Percentiles rank a stretch among this genome's conserved stretches.
Conservation (phyloP, 2,329 filamentous ascomycete species). For the Teratosphaeria nubilosa region DNA sequence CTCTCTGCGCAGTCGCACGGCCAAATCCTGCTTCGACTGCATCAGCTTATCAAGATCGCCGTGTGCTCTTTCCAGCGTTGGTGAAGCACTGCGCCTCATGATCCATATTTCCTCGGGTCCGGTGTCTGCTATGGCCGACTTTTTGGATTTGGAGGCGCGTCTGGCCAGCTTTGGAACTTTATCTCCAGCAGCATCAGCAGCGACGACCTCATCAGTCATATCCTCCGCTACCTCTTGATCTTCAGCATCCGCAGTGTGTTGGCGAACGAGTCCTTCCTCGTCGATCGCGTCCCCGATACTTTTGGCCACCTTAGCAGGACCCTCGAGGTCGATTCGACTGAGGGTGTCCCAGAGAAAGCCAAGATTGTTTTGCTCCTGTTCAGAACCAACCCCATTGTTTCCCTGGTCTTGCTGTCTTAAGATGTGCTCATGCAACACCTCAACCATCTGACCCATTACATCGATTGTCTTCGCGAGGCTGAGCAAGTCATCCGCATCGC, state of each 20-base stretch:
- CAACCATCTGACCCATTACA: conserved; percentile 57
- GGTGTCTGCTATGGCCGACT: conserved; percentile 7
- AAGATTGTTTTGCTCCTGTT: conserved; percentile 6
- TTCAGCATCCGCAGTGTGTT: conserved; percentile 66
- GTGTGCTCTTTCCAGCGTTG: conserved; percentile 57
- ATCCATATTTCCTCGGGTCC: conserved; percentile 47
- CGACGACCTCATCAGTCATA: conserved; percentile 62
- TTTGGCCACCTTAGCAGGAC: conserved; percentile 57
- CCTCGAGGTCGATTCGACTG: conserved; percentile 53
- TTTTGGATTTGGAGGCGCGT: conserved; percentile 11
- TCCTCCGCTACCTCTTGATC: conserved; percentile 60
- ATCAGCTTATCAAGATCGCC: conserved; percentile 50
- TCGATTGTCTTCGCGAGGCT: conserved; percentile 71
- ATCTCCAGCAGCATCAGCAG: conserved; percentile 51
- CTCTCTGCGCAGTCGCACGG: conserved; percentile 49
- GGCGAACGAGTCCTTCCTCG: conserved; percentile 76
- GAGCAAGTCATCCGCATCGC: conserved; percentile 84
- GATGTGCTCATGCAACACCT: conserved; percentile 30
- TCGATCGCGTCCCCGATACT: conserved; percentile 74
- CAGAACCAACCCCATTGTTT: conserved; percentile 1
- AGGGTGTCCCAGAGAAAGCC: conserved; percentile 27
- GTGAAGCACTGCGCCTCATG: conserved; percentile 57
- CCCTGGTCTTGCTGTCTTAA: conserved; percentile 18
- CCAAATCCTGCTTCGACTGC: conserved; percentile 51
- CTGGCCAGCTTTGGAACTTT: conserved; percentile 29